These are phyloP conservation scores for Jasminum sambac DNA, from an alignment of 257 asterid genomes.

Conservation along the genomic window DNA sequence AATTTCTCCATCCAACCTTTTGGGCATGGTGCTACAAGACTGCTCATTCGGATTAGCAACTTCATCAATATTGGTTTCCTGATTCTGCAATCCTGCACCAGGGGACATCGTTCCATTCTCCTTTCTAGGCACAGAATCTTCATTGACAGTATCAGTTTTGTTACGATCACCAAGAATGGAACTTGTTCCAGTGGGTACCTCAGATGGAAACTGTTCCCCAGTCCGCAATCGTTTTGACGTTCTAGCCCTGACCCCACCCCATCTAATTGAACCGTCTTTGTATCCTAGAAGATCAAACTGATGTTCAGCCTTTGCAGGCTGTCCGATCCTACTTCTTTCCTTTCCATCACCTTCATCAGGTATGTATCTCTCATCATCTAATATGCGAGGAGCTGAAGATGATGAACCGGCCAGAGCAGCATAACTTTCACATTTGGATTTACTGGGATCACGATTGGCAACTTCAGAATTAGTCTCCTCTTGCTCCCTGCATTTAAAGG, in stretches of 20 bases:
- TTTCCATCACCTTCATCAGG: constrained; percentile 36
- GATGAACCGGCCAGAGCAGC: constrained; percentile 55
- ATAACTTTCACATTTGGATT: constrained; percentile 34
- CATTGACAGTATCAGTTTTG: constrained; percentile 39
- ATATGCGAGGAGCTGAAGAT: constrained; percentile 39
- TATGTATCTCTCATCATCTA: constrained; percentile 30
- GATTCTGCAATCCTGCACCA: constrained; percentile 40
- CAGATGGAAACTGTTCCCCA: constrained; percentile 52
- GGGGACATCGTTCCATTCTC: constrained; percentile 33
- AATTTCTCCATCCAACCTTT: constrained; percentile 34
- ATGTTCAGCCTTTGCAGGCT: constrained; percentile 32
- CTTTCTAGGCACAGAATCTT: constrained; percentile 35
- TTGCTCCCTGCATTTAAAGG: constrained; percentile 47
- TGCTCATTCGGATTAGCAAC: constrained; percentile 32
- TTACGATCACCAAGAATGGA: constrained; percentile 40
- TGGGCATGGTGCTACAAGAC: constrained; percentile 28
- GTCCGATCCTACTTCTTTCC: constrained; percentile 38
- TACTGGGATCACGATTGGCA: constrained; percentile 71
- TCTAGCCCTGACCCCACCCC: constrained; percentile 93
- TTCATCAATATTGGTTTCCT: constrained; percentile 42
- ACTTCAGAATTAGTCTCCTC: constrained; percentile 75
- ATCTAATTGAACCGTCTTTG: constrained; percentile 62
- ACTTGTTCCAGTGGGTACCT: constrained; percentile 40
- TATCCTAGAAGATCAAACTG: constrained; percentile 67
- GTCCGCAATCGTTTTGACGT: constrained; percentile 69